Conservation (phyloP, 805 yeast species). For the Monosporozyma aerobia region DNA sequence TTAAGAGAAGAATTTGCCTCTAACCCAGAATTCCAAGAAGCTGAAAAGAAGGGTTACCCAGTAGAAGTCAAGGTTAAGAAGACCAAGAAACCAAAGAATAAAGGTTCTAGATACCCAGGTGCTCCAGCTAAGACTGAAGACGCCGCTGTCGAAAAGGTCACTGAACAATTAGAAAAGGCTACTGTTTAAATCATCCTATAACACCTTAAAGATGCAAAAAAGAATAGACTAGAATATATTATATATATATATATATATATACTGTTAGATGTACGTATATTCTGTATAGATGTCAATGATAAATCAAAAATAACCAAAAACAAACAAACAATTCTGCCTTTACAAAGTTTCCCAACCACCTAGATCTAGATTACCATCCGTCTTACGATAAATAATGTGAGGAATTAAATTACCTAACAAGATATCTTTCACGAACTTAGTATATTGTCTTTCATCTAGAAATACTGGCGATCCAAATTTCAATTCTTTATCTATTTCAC, state of each 20-base stretch:
- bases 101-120: constrained; percentile 89
- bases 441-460: constrained; percentile 53
- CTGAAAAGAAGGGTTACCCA: constrained; percentile 78
- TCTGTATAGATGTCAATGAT: not conserved
- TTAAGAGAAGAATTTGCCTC: constrained; percentile 59
- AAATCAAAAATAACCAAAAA: not conserved
- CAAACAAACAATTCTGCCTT: not conserved
- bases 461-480: constrained; percentile 65
- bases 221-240: not conserved
- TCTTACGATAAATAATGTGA: constrained; percentile 64
- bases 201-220: not conserved
- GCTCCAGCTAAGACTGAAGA: constrained; percentile 32
- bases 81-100: constrained; percentile 72
- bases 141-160: constrained; percentile 10
- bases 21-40: constrained; percentile 64
- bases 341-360: constrained; percentile 85
- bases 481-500: constrained; percentile 70
- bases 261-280: not conserved
- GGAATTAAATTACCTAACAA: constrained; percentile 78
- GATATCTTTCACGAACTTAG: constrained; percentile 51
- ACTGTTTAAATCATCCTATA: not conserved
- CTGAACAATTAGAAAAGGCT: constrained; percentile 22
- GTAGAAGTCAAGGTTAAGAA: constrained; percentile 53
- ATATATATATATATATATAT: not conserved
- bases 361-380: constrained; percentile 70